phyloP scores from a whole-genome alignment of 768 basidiomycete species.

The Termitomyces sp. region DNA sequence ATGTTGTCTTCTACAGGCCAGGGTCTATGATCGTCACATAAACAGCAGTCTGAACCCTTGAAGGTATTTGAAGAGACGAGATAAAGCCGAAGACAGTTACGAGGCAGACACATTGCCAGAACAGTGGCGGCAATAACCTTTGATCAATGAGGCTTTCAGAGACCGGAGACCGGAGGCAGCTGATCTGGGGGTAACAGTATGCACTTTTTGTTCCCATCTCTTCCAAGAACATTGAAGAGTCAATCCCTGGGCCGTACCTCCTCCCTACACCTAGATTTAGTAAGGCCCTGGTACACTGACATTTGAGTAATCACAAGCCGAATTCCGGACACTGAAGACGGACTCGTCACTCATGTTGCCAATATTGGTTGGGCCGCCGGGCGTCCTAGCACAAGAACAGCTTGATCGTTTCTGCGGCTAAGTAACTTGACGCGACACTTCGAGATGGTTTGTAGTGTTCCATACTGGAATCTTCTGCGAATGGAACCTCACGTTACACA shows the following conservation, averaged over 20 bases:
- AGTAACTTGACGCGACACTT: background rate
- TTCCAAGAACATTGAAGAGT: background rate
- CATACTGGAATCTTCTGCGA: background rate
- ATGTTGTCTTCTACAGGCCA: no score
- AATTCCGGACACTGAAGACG: background rate
- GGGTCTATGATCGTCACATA: no score
- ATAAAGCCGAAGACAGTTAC: no score
- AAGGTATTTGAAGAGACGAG: no score
- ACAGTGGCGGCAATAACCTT: background rate
- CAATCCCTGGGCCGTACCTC: background rate
- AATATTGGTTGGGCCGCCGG: background rate
- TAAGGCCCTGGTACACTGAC: background rate
- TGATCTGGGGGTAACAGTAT: background rate
- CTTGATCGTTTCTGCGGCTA: background rate
- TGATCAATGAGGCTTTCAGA: no score
- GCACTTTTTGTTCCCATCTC: background rate
- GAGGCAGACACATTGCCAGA: background rate
- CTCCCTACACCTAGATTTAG: background rate
- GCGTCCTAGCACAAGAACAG: background rate
- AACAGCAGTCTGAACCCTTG: no score
- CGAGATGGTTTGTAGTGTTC: background rate
- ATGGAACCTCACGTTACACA: background rate
- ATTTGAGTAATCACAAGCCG: background rate
- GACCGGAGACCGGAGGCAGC: background rate
- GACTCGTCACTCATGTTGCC: background rate